Base-by-base conservation (phyloP, 169 alveolate genomes). In the Blepharisma undulans region DNA sequence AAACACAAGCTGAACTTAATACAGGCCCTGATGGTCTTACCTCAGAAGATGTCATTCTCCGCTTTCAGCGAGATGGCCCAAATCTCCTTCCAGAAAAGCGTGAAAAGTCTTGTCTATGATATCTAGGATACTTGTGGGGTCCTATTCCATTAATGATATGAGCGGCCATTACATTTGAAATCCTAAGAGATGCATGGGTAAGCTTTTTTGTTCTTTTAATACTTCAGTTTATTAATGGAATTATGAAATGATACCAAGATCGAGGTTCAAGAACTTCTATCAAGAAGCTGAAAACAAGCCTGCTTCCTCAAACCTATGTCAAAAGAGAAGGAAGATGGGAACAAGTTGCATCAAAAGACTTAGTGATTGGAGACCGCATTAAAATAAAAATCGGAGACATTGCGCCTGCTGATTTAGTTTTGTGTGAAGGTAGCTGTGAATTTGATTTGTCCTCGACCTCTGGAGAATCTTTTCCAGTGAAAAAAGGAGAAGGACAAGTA, bases 371-470 rank as follows among this genome's bases (percentile, higher is more conserved):
- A 86, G 96, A 93, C 84, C 66, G 90, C 60, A 95, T 95, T 32
- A 95, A 94, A 66, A 93, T 96, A 22, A 88, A 90, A 34, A 91
- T 92, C 36, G 97, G 97, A 34, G 97, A 96, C 84, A 91, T 91
- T 90, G 93, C 93, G 0, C 98, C 97, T 4, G 98, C 98, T 30
- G 98, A 96, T 90, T 79, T 25, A 21, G 34, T 79, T 29, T 84
- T 96, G 72, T 1, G 87, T 12, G 89, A 95, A 66, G 92, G 94
- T 30, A 93, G 77, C 30, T 91, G 93, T 33, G 88, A 89, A 16
- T 87, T 94, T 4, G 96, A 94, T 66, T 94, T 92, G 78, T 94
- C 96, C 29, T 81, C 94, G 19, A 80, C 92, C 1, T 92, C 95
- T 36, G 95, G 95, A 88, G 96, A 94, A 81, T 87, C 93, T 18